phyloP scores from a whole-genome alignment of 495 filamentous ascomycete genomes.

The Podospora pseudopauciseta region DNA sequence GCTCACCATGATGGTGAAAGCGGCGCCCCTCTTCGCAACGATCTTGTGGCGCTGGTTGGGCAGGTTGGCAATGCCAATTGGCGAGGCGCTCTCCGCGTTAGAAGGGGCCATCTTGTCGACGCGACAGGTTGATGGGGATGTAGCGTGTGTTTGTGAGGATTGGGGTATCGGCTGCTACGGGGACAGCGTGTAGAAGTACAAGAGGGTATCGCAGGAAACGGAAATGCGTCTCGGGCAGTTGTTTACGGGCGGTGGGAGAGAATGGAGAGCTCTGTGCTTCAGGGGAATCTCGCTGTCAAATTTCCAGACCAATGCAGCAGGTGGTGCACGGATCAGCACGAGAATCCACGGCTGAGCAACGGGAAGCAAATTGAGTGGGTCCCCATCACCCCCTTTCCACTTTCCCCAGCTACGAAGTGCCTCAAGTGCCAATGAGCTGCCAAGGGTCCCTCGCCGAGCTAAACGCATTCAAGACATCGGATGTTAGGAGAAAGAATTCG shows the following conservation, averaged over 20 bases:
- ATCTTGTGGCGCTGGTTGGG: conserved; percentile 99
- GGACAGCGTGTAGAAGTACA: conserved; percentile 22
- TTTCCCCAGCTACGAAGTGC: conserved; percentile 24
- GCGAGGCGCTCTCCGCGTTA: conserved; percentile 79
- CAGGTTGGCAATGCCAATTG: conserved; percentile 99
- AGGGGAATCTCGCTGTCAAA: conserved; percentile 41
- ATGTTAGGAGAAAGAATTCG: conserved; percentile 30
- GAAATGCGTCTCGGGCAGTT: conserved; percentile 27
- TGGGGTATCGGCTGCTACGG: conserved; percentile 17
- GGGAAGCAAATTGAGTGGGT: conserved; percentile 21
- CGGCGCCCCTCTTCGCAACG: conserved; percentile 96
- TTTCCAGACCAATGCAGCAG: conserved; percentile 35
- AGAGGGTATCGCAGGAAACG: conserved; percentile 14
- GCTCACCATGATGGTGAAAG: conserved; percentile 97
- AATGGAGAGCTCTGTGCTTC: conserved; percentile 32
- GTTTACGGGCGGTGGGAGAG: conserved; percentile 22
- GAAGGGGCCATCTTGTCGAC: conserved; percentile 63
- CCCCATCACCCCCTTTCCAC: conserved; percentile 23
- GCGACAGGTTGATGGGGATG: conserved; percentile 10
- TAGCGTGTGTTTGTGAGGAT: conserved; percentile 14
- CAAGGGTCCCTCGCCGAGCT: conserved; percentile 19
- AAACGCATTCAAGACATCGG: conserved; percentile 13
- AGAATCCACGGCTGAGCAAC: conserved; percentile 7
- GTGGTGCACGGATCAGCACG: conserved; percentile 20
- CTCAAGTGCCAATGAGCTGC: too few relatives aligned